phyloP scores from a whole-genome alignment of 2,329 filamentous ascomycete genomes.

The Colletotrichum lentis region DNA sequence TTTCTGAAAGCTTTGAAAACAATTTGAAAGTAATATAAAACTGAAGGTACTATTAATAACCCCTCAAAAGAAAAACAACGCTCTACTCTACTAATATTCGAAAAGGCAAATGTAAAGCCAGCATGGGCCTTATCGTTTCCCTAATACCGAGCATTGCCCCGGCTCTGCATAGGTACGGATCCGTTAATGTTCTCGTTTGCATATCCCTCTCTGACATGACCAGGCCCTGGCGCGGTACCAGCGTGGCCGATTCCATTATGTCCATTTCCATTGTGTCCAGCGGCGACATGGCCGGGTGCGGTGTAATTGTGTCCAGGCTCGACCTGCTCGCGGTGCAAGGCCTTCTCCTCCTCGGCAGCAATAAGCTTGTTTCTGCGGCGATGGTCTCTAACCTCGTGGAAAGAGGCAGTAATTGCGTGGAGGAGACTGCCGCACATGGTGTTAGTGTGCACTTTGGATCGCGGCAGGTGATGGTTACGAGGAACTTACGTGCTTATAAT shows the following conservation, averaged over 20 bases:
- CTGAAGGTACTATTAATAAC: not conserved
- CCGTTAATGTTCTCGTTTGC: not conserved
- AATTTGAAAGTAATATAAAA: not conserved
- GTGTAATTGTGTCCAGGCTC: not conserved
- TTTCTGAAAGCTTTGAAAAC: no score
- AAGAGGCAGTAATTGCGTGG: slow-evolving; percentile 52
- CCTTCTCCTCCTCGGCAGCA: slow-evolving; percentile 9
- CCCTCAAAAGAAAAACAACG: not conserved
- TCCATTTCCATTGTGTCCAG: no score
- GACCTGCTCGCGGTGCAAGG: not conserved
- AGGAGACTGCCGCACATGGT: slow-evolving; percentile 45
- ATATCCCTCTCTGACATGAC: not conserved
- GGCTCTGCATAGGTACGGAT: not conserved
- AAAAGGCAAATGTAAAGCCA: no score
- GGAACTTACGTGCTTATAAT: slow-evolving; percentile 8
- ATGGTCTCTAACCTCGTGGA: slow-evolving; percentile 46
- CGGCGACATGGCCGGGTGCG: not conserved
- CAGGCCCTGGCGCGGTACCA: not conserved
- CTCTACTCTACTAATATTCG: not conserved
- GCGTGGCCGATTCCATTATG: not conserved
- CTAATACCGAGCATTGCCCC: not conserved
- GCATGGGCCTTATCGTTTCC: no score
- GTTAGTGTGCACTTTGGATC: not conserved
- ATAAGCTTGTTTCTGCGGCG: slow-evolving; percentile 3
- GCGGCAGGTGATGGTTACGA: not conserved